Percentiles rank a stretch among this genome's conserved stretches.
Evolutionary conservation across 768 basidiomycete genomes (phyloP).

Genomic region (Mycena belliarum): DNA sequence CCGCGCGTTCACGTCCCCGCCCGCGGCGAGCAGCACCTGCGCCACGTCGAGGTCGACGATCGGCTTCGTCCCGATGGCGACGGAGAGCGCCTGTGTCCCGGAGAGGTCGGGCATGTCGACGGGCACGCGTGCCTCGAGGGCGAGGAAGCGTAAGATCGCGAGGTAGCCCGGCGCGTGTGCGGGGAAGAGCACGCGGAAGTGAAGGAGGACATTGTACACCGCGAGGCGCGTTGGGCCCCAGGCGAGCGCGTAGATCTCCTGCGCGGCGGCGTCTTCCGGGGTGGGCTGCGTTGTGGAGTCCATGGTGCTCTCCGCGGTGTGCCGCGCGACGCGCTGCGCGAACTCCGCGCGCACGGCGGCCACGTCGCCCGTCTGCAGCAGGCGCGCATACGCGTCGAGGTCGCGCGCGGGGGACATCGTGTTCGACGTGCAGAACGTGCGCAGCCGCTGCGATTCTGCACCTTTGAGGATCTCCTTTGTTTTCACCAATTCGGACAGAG

Average conservation of each 20-base stretch:
- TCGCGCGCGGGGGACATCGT: slow-evolving; percentile 37
- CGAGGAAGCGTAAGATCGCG: slow-evolving; percentile 35
- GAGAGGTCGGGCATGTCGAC: slow-evolving; percentile 41
- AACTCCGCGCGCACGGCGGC: slow-evolving; percentile 29
- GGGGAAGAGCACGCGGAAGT: slow-evolving; percentile 31
- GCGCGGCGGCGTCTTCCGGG: slow-evolving; percentile 21
- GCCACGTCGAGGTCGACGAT: slow-evolving; percentile 42
- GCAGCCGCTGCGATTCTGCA: slow-evolving; percentile 39
- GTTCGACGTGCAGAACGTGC: slow-evolving; percentile 35
- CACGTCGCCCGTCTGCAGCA: slow-evolving; percentile 30
- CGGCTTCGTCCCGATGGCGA: slow-evolving; percentile 44
- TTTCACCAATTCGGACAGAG: slow-evolving; percentile 32
- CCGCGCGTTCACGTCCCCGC: slow-evolving; percentile 40
- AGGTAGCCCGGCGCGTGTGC: slow-evolving; percentile 25
- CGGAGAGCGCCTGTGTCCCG: slow-evolving; percentile 41
- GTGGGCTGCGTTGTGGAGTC: not conserved
- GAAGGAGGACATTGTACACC: slow-evolving; percentile 40
- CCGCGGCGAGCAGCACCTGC: slow-evolving; percentile 42
- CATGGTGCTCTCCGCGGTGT: not conserved
- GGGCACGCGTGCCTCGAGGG: slow-evolving; percentile 34
- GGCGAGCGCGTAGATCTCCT: slow-evolving; percentile 33
- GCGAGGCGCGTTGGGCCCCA: slow-evolving; percentile 44
- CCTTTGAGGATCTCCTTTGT: slow-evolving; percentile 35
- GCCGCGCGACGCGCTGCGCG: slow-evolving; percentile 20
- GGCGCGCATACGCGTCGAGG: slow-evolving; percentile 34